Evolutionary conservation across 2,329 filamentous ascomycete species (phyloP), one percentile per base, ranked within the genome.

Genomic region (Fusarium phyllophilum): DNA sequence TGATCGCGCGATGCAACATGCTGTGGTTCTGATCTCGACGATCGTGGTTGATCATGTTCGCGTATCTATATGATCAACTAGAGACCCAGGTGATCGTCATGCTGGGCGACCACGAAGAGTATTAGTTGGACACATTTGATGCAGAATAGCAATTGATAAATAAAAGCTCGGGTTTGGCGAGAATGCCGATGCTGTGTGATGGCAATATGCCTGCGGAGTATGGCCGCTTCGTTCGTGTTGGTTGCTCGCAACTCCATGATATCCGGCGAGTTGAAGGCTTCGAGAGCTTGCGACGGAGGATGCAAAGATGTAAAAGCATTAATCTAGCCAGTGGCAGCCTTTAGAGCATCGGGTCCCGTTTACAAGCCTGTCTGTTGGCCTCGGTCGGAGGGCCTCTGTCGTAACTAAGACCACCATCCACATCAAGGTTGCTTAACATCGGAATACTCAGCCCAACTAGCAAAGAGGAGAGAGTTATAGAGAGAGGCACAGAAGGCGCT

Each of bases 231-330:
- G 9, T 36, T 26, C 17, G 17, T 41, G 15, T 11, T n/a, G 24
- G 24, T 18, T 55, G 12, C 15, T n/a, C 20, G 4, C 24, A 18
- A 41, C 24, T 22, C 36, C 36, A n/a, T 4, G 8, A 55, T 55
- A 2, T 11, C 24, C 15, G 22, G n/a, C 7, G 20, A 29, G 15
- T n/a, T 13, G 24, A 18, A 14, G 34, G 6, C 15, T n/a, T 6
- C 2, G 11, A 18, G 51, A 4, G 8, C 6, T 18, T 39, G 20
- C 26, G 4, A 3, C 8, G 3, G 11, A 29, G 15, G 20, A 8
- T 13, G 6, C 4, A n/a, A 24, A 14, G 2, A n/a, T 29, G 0
- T 3, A 10, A 8, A 18, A n/a, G 5, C 11, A 29, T 41, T 6
- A 2, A 10, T 22, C 2, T 10, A 41, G 15, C 8, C 11, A 41